Percentiles rank a stretch among this genome's conserved stretches.
These are phyloP conservation scores for apple (Malus domestica) DNA, from an alignment of 306 rosid genomes.

Conservation along the genomic window ASM211411v1 NC_041803.1:4843001-4843500, in stretches of 20 bases:
- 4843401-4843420: conserved; percentile 66
- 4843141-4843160: conserved; percentile 97
- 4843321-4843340: conserved; percentile 56
- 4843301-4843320: conserved; percentile 46
- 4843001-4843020: conserved; percentile 78
- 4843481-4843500: conserved; percentile 51
- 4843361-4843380: conserved; percentile 96
- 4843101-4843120: conserved; percentile 96
- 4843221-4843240: conserved; percentile 89
- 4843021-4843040: conserved; percentile 76
- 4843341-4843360: conserved; percentile 71
- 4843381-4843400: conserved; percentile 67
- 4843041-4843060: conserved; percentile 89
- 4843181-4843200: conserved; percentile 98
- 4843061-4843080: conserved; percentile 98
- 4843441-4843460: conserved; percentile 69
- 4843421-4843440: conserved; percentile 90
- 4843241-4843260: conserved; percentile 95
- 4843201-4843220: conserved; percentile 97
- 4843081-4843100: conserved; percentile 97
- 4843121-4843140: conserved; percentile 99
- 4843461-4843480: conserved; percentile 67
- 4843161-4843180: conserved; percentile 97
- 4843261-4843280: conserved; percentile 61
- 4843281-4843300: conserved; percentile 39